Evolutionary conservation across 768 basidiomycete species (phyloP).

Genomic region (Artomyces pyxidatus): DNA sequence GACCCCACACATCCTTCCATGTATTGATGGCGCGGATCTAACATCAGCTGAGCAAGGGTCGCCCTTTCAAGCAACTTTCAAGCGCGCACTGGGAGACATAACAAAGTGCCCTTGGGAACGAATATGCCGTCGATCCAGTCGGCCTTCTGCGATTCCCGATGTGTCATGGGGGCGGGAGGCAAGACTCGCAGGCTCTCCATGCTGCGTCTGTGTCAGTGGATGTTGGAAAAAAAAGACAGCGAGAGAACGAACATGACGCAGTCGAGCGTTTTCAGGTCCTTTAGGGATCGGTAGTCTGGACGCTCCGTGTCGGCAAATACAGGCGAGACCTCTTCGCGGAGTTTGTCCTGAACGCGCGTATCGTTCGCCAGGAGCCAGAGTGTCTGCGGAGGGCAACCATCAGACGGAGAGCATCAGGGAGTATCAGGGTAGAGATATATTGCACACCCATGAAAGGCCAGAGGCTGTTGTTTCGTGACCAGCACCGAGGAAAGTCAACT

Average conservation of each 20-base stretch:
- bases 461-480: conserved; percentile 38
- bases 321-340: conserved; percentile 44
- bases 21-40: conserved; percentile 45
- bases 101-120: conserved; percentile 36
- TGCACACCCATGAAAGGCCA: conserved; percentile 41
- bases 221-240: neutral
- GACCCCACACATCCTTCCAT: conserved; percentile 41
- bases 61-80: neutral
- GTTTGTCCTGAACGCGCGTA: conserved; percentile 37
- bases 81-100: conserved; percentile 28
- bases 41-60: neutral
- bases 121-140: conserved; percentile 29
- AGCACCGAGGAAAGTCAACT: conserved; percentile 43
- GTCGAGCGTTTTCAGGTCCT: conserved; percentile 15
- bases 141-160: conserved; percentile 8
- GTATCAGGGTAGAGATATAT: conserved; percentile 1
- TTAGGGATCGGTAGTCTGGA: conserved; percentile 16
- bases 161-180: conserved; percentile 17
- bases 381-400: conserved; percentile 30
- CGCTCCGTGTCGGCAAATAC: conserved; percentile 22
- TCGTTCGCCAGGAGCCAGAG: conserved; percentile 50
- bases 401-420: no score
- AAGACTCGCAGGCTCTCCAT: conserved; percentile 16
- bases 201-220: neutral
- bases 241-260: conserved; percentile 14